Evolutionary conservation across 2,329 filamentous ascomycete species (phyloP).

Genomic region (Xylaria sp.): DNA sequence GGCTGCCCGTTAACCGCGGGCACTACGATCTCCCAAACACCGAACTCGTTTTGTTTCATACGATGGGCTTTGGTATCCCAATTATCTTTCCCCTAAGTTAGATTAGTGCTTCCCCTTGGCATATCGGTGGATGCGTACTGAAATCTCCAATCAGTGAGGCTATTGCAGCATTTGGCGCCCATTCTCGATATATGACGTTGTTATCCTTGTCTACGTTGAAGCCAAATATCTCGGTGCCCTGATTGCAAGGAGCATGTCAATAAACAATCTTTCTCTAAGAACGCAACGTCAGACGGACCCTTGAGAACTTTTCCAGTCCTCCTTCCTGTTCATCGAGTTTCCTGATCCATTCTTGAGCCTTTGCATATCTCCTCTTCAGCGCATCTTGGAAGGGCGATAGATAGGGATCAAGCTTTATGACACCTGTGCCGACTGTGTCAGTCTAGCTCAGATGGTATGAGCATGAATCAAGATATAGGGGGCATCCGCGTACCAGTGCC

Average conservation of each 20-base stretch:
- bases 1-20: conserved; percentile 75
- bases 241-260: conserved; percentile 14
- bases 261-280: not conserved
- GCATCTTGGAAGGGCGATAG: conserved; percentile 82
- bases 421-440: conserved; percentile 60
- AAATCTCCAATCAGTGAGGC: conserved; percentile 94
- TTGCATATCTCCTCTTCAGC: conserved; percentile 76
- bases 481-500: conserved; percentile 65
- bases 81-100: conserved; percentile 62
- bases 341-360: conserved; percentile 86
- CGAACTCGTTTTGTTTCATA: conserved; percentile 86
- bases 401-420: conserved; percentile 86
- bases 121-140: conserved; percentile 60
- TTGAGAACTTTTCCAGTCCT: conserved; percentile 89
- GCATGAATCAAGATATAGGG: not conserved
- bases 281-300: conserved; percentile 54
- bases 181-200: conserved; percentile 91
- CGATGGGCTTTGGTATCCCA: conserved; percentile 85
- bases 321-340: conserved; percentile 83
- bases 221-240: conserved; percentile 88
- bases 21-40: conserved; percentile 83
- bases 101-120: conserved; percentile 14
- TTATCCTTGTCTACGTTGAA: conserved; percentile 81
- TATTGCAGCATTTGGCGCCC: conserved; percentile 87
- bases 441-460: conserved; percentile 7